Conservation (phyloP, 1,139 yeast genomes). For the Zygoascus meyerae region DNA sequence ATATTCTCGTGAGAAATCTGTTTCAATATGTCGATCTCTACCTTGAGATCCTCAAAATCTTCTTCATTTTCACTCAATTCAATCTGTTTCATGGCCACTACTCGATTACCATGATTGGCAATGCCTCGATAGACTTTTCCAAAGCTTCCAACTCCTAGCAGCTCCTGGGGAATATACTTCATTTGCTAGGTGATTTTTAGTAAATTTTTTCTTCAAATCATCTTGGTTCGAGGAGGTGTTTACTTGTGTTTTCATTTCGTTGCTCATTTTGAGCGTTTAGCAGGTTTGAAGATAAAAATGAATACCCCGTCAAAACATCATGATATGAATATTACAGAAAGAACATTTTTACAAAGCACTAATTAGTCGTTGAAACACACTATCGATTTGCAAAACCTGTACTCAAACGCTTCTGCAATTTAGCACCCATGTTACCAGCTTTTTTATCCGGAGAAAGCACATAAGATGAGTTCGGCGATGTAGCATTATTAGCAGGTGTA, state of each 20-base stretch:
- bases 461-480: background rate
- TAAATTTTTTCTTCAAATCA: too few relatives aligned
- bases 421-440: conserved; percentile 11
- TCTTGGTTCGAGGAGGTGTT: too few relatives aligned
- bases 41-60: conserved; percentile 46
- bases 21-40: conserved; percentile 66
- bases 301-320: too few relatives aligned
- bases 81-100: conserved; percentile 75
- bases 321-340: too few relatives aligned
- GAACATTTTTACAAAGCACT: too few relatives aligned
- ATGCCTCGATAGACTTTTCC: conserved; percentile 14
- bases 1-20: conserved; percentile 58
- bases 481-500: background rate
- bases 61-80: conserved; percentile 63
- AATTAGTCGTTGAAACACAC: background rate
- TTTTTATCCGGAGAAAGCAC: conserved; percentile 8
- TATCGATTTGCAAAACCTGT: conserved; percentile 8
- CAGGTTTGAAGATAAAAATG: too few relatives aligned
- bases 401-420: conserved; percentile 16
- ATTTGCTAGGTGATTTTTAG: too few relatives aligned
- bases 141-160: conserved; percentile 14
- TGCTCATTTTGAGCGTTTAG: too few relatives aligned
- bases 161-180: background rate
- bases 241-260: too few relatives aligned
- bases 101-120: conserved; percentile 16